These are phyloP conservation scores for Nelumbo lutea DNA, from an alignment of 164 flowering plant species.

Conservation along the genomic window DNA sequence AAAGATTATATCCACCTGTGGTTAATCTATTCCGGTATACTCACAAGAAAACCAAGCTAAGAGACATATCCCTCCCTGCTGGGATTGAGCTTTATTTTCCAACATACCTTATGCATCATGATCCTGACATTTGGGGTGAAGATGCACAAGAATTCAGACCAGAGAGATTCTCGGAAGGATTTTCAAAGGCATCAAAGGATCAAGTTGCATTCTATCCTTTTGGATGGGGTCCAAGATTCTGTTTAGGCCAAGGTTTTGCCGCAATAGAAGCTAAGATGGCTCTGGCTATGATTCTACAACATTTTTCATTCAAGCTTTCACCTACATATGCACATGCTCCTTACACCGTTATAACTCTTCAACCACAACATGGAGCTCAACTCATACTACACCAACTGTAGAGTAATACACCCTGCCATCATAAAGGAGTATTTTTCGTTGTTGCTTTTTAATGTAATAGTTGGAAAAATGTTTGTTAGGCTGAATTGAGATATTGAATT, in stretches of 20 bases:
- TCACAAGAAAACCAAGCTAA: constrained; percentile 1
- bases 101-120: constrained; percentile 8
- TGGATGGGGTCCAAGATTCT: constrained; percentile 15
- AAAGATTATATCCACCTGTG: constrained; percentile 18
- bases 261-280: constrained; percentile 14
- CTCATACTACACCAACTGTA: background rate
- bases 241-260: constrained; percentile 16
- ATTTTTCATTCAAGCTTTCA: constrained; percentile 14
- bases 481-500: no score
- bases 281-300: constrained; percentile 13
- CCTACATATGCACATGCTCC: constrained; percentile 8
- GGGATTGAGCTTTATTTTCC: constrained; percentile 10
- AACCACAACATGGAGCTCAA: constrained; percentile 14
- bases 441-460: no score
- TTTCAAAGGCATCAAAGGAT: constrained; percentile 7
- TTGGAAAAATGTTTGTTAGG: no score
- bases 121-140: constrained; percentile 12
- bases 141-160: constrained; percentile 17
- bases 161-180: constrained; percentile 11
- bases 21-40: constrained; percentile 4
- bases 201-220: constrained; percentile 7
- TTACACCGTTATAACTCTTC: constrained; percentile 8
- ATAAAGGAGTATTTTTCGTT: no score
- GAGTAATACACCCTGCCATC: no score
- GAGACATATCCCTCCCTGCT: constrained; percentile 10